A percentile compares a stretch with the other conserved stretches of the same genome.
Evolutionary conservation across 306 rosid species (phyloP).

Genomic region (Ormosia semicastrata): DNA sequence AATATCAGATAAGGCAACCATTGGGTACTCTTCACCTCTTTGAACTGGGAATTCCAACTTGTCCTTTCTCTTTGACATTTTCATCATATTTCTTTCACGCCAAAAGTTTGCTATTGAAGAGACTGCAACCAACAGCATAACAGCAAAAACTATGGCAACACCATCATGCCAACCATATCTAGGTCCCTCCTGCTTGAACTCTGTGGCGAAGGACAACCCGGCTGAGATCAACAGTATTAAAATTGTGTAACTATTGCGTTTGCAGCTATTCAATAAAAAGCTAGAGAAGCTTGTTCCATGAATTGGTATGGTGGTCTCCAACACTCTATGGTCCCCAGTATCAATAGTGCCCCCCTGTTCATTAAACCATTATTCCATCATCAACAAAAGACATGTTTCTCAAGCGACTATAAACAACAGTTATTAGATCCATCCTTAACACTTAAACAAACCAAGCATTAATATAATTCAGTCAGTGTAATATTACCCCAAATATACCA

Average conservation of each 20-base stretch:
- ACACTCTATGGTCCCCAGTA: no score
- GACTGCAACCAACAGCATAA: constrained; percentile 36
- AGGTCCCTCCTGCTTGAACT: constrained; percentile 43
- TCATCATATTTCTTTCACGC: constrained; percentile 29
- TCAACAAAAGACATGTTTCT: not conserved
- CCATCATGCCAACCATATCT: constrained; percentile 65
- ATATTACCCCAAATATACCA: not conserved
- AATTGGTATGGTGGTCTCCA: not conserved
- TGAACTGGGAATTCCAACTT: constrained; percentile 27
- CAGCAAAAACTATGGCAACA: constrained; percentile 38
- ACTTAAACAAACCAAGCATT: not conserved
- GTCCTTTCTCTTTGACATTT: constrained; percentile 25
- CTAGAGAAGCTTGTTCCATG: constrained; percentile 23
- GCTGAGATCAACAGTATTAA: constrained; percentile 42
- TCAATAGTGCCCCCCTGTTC: not conserved
- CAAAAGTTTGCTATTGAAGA: constrained; percentile 31
- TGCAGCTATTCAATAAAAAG: constrained; percentile 29
- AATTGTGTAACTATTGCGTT: constrained; percentile 30
- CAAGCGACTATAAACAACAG: not conserved
- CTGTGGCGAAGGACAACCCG: constrained; percentile 42
- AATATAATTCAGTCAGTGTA: not conserved
- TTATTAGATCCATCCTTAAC: not conserved
- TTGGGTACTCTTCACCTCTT: not conserved
- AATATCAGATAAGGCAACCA: constrained; percentile 26
- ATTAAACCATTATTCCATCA: constrained; percentile 12